Evolutionary conservation across 805 yeast genomes (phyloP).

Genomic region (Schwanniomyces pseudopolymorphus): DNA sequence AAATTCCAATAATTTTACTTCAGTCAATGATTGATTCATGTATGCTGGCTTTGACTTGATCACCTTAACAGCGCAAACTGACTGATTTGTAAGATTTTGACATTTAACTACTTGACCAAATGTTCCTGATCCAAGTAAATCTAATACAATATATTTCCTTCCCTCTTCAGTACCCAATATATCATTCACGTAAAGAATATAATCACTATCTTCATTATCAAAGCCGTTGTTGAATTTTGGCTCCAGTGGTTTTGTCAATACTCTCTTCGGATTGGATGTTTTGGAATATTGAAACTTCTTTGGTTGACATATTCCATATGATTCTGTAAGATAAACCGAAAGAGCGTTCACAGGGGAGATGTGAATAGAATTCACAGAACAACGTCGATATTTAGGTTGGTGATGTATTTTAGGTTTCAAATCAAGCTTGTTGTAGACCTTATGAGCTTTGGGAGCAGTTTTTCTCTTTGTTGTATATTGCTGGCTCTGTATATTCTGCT

Average conservation of each 20-base stretch:
- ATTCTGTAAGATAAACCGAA: conserved; percentile 72
- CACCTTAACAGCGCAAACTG: conserved; percentile 90
- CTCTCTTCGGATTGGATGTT: conserved; percentile 86
- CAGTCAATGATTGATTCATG: conserved; percentile 87
- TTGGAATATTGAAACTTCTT: conserved; percentile 72
- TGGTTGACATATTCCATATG: conserved; percentile 84
- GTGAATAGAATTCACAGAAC: conserved; percentile 60
- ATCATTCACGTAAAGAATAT: conserved; percentile 91
- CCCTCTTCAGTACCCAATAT: conserved; percentile 84
- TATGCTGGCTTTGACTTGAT: conserved; percentile 90
- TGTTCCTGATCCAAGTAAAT: conserved; percentile 92
- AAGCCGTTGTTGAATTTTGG: conserved; percentile 76
- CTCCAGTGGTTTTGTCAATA: conserved; percentile 88
- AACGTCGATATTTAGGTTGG: conserved; percentile 70
- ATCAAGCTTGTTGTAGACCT: conserved; percentile 46
- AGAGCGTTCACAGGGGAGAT: conserved; percentile 81
- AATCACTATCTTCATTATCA: conserved; percentile 88
- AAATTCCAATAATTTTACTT: conserved; percentile 81
- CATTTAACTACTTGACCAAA: conserved; percentile 98
- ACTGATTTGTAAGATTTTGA: conserved; percentile 75
- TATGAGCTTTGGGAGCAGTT: conserved; percentile 50
- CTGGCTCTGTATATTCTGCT: conserved; percentile 24
- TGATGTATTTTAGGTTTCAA: conserved; percentile 58
- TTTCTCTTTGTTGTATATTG: conserved; percentile 17
- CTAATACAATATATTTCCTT: conserved; percentile 83